Evolutionary conservation across 768 basidiomycete species (phyloP).

Genomic region (Leccinum longicurvipes): DNA sequence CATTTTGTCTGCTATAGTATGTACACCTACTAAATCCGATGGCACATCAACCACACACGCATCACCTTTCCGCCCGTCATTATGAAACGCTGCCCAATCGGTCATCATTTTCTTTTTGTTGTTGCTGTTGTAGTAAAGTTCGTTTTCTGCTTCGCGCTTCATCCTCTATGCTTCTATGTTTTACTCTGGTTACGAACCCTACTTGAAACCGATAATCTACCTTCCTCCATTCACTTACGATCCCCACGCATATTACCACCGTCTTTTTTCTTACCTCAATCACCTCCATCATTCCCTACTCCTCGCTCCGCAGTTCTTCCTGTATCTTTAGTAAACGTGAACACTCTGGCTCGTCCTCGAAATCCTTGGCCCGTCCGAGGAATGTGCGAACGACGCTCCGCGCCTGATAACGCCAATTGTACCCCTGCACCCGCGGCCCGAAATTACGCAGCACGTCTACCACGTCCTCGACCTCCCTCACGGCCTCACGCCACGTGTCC

Average conservation of each 20-base stretch:
- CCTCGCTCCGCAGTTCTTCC: constrained; percentile 22
- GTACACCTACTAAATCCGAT: constrained; percentile 2
- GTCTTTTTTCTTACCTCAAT: not conserved
- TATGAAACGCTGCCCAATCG: constrained; percentile 16
- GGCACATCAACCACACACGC: not conserved
- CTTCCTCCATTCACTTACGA: not conserved
- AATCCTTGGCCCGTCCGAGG: constrained; percentile 80
- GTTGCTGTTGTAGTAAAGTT: not conserved
- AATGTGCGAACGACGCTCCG: constrained; percentile 87
- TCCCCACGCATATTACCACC: constrained; percentile 14
- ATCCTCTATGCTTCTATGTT: constrained; percentile 19
- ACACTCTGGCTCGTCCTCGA: constrained; percentile 90
- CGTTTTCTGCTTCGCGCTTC: not conserved
- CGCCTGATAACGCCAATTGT: constrained; percentile 83
- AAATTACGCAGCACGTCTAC: constrained; percentile 82
- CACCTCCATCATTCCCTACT: not conserved
- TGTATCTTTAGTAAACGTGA: constrained; percentile 57
- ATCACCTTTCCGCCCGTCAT: constrained; percentile 4
- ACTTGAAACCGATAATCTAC: not conserved
- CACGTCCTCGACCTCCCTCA: constrained; percentile 76
- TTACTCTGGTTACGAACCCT: not conserved
- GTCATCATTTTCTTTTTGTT: constrained; percentile 1
- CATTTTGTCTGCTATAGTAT: not conserved
- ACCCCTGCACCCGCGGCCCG: constrained; percentile 60
- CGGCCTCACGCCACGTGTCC: constrained; percentile 70